Conservation (phyloP, 2,329 filamentous ascomycete genomes). For the Arthrinium phaeospermum region DNA sequence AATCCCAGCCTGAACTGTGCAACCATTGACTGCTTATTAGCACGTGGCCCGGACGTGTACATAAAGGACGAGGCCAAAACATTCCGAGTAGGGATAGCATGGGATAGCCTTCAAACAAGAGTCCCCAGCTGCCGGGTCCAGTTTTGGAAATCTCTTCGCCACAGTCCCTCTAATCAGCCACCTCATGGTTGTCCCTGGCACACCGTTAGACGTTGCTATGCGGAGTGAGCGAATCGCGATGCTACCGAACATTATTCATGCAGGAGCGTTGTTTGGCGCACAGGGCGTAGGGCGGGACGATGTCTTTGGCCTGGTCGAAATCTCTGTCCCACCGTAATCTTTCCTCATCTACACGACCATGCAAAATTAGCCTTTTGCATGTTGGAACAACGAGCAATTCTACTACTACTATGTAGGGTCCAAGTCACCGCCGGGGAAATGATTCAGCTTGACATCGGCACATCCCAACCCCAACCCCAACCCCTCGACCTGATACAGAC, state of each 20-base stretch:
- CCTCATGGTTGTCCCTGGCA: neutral
- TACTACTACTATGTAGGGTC: too few species aligned
- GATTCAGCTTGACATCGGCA: neutral
- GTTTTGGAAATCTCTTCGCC: neutral
- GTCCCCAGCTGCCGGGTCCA: neutral
- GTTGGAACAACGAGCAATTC: neutral
- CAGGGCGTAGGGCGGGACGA: constrained; percentile 9
- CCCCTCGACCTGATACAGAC: neutral
- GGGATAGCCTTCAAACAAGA: neutral
- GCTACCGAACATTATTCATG: constrained; percentile 6
- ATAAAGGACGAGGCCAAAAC: neutral
- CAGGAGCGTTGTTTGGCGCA: constrained; percentile 2
- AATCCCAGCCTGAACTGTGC: neutral
- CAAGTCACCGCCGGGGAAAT: neutral
- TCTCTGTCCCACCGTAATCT: constrained; percentile 7
- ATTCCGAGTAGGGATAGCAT: neutral
- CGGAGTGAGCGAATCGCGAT: constrained; percentile 13
- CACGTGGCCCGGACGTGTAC: neutral
- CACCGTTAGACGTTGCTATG: neutral
- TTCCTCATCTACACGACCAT: constrained; percentile 1
- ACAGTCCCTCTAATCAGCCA: constrained; percentile 9
- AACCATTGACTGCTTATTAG: neutral
- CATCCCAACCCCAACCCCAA: neutral
- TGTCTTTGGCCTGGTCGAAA: neutral
- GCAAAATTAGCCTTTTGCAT: neutral